Percentiles rank a stretch among this genome's conserved stretches.
These are phyloP conservation scores for Microdochium nivale DNA, from an alignment of 2,329 filamentous ascomycete genomes.

Conservation along the genomic window DNA sequence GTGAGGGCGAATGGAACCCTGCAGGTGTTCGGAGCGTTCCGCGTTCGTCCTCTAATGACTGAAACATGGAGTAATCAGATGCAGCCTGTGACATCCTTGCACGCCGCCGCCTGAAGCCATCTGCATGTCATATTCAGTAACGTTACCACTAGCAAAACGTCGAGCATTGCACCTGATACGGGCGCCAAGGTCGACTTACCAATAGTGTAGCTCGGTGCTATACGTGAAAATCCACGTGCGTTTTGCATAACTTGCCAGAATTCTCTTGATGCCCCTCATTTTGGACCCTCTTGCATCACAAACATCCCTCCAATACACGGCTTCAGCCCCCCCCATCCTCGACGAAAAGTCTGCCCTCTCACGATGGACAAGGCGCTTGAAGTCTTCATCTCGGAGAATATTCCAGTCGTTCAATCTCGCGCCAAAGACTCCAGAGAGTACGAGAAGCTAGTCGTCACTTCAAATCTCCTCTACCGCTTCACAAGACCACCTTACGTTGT, in stretches of 20 bases:
- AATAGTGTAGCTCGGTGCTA: not conserved
- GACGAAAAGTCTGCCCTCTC: not conserved
- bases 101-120: not conserved
- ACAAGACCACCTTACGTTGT: conserved; percentile 14
- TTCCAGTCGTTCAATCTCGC: conserved; percentile 3
- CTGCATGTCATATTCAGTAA: not conserved
- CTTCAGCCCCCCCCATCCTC: not conserved
- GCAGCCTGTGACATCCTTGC: not conserved
- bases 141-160: not conserved
- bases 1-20: not conserved
- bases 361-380: not conserved
- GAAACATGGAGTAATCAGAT: not conserved
- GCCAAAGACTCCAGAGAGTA: conserved; percentile 7
- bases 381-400: not conserved
- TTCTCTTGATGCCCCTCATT: not conserved
- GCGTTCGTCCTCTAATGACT: not conserved
- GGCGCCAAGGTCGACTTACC: not conserved
- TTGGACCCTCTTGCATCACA: not conserved
- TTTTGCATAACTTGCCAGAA: not conserved
- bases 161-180: not conserved
- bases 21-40: not conserved
- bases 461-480: conserved; percentile 18
- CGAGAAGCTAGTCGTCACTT: conserved; percentile 12
- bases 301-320: not conserved
- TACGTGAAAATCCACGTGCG: not conserved